Conservation (phyloP, 768 basidiomycete species). For the Lactarius vividus region DNA sequence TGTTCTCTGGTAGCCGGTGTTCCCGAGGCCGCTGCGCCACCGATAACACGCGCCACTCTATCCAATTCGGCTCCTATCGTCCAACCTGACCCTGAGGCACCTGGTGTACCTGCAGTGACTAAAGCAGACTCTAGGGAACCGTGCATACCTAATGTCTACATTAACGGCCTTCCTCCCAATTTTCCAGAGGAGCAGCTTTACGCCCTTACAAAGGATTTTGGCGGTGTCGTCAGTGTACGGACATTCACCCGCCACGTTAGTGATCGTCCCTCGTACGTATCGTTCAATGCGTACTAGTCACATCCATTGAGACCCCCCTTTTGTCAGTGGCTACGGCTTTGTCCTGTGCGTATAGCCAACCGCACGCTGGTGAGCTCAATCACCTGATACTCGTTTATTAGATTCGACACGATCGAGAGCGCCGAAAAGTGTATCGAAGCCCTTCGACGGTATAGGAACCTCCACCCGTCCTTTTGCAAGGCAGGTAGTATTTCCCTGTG, state of each 20-base stretch:
- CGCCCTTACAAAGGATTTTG: conserved; percentile 68
- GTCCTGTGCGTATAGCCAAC: conserved; percentile 55
- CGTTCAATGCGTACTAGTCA: neutral
- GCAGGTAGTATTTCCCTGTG: conserved; percentile 36
- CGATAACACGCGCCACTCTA: conserved; percentile 15
- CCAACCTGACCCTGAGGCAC: conserved; percentile 17
- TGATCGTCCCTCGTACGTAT: conserved; percentile 56
- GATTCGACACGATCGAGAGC: conserved; percentile 63
- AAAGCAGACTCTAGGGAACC: conserved; percentile 18
- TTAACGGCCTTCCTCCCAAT: conserved; percentile 83
- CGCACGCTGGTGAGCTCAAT: neutral
- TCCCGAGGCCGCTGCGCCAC: conserved; percentile 13
- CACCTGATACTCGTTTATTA: conserved; percentile 32
- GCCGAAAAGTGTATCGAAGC: conserved; percentile 74
- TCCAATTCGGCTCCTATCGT: conserved; percentile 19
- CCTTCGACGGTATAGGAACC: conserved; percentile 66
- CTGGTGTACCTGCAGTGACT: neutral
- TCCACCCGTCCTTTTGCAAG: conserved; percentile 88
- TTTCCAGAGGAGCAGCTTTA: conserved; percentile 79
- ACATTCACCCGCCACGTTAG: conserved; percentile 83
- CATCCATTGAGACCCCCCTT: neutral
- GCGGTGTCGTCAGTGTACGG: conserved; percentile 70
- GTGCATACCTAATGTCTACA: conserved; percentile 76
- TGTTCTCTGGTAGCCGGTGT: conserved; percentile 10
- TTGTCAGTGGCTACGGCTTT: conserved; percentile 69